Evolutionary conservation across 768 basidiomycete genomes (phyloP).

Genomic region (Fomitopsis serialis): DNA sequence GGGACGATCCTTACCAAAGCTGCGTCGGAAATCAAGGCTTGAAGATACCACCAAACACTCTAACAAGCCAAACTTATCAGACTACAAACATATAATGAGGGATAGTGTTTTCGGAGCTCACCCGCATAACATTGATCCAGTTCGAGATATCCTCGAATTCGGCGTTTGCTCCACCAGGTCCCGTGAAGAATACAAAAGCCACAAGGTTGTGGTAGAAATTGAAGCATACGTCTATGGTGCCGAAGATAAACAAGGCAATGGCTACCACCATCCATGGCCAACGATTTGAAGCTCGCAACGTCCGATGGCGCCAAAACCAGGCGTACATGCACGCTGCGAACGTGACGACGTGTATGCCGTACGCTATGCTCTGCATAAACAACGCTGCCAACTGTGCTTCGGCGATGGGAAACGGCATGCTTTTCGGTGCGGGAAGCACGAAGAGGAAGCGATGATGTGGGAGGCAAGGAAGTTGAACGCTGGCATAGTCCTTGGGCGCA

Average conservation of each 20-base stretch:
- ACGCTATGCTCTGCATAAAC: slow-evolving; percentile 1
- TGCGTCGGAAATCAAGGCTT: background rate
- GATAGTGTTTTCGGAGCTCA: background rate
- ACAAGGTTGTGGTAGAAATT: slow-evolving; percentile 1
- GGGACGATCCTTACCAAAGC: background rate
- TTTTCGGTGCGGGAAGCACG: no score
- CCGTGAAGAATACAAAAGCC: background rate
- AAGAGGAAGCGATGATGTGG: no score
- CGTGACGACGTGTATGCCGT: background rate
- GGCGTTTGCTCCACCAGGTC: background rate
- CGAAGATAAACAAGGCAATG: background rate
- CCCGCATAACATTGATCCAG: slow-evolving; percentile 4
- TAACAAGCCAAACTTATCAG: background rate
- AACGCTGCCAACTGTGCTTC: slow-evolving; percentile 1
- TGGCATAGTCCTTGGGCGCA: no score
- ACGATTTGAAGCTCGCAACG: background rate
- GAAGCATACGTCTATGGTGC: background rate
- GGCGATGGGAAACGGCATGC: background rate
- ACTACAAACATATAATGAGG: background rate
- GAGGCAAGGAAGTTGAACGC: no score
- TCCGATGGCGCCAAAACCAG: background rate
- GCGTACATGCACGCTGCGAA: background rate
- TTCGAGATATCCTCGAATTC: slow-evolving; percentile 1
- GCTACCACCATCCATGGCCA: background rate
- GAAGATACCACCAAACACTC: background rate